These are phyloP conservation scores for Macrophomina tecta DNA, from an alignment of 2,329 filamentous ascomycete species.

Conservation along the genomic window DNA sequence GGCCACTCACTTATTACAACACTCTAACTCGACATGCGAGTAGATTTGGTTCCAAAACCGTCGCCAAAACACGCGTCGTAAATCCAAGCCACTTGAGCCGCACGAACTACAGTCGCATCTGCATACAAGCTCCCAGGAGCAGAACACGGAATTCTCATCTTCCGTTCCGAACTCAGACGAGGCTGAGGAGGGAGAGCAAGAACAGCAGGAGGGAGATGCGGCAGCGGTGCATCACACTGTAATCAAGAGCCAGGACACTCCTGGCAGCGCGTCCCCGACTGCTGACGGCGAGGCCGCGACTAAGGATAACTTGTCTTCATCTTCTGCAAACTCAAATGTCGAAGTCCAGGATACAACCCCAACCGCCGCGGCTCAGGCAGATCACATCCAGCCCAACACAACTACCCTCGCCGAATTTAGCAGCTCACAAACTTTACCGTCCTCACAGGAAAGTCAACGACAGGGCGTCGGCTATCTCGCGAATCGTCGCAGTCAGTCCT, in stretches of 20 bases:
- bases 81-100: conserved; percentile 73
- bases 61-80: conserved; percentile 88
- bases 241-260: not conserved
- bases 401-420: conserved; percentile 37
- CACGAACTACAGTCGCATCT: conserved; percentile 35
- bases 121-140: conserved; percentile 16
- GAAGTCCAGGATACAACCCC: conserved; percentile 35
- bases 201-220: conserved; percentile 18
- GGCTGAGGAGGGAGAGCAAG: conserved; percentile 32
- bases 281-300: not conserved
- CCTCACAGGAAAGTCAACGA: conserved; percentile 39
- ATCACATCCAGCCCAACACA: conserved; percentile 29
- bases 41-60: conserved; percentile 99
- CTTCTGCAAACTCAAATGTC: not conserved
- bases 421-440: conserved; percentile 41
- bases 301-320: not conserved
- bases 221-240: not conserved
- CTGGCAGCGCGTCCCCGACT: not conserved
- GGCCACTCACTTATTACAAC: conserved; percentile 2
- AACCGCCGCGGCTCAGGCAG: conserved; percentile 35
- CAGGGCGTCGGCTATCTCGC: conserved; percentile 50
- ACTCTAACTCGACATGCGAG: conserved; percentile 31
- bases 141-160: conserved; percentile 18
- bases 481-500: conserved; percentile 53
- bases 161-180: conserved; percentile 28